Evolutionary conservation across 2,329 filamentous ascomycete genomes (phyloP).

Genomic region (Xylariaceae sp.): DNA sequence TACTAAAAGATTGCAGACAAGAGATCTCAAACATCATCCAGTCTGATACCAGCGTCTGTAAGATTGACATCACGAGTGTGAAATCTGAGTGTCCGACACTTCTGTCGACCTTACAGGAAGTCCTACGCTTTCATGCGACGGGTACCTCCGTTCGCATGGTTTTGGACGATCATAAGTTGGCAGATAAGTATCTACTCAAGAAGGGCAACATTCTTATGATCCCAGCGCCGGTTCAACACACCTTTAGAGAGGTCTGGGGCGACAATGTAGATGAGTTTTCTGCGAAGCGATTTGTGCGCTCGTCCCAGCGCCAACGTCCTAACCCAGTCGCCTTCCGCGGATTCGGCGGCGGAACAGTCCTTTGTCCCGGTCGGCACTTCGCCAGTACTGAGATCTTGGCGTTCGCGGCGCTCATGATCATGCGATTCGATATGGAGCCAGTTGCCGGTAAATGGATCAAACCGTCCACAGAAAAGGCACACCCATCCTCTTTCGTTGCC

Average conservation of each 20-base stretch:
- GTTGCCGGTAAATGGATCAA: constrained; percentile 1
- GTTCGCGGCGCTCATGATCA: constrained; percentile 9
- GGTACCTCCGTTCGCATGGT: neutral
- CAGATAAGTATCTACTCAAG: constrained; percentile 18
- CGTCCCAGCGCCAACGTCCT: neutral
- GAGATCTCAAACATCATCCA: constrained; percentile 9
- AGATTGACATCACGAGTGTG: constrained; percentile 12
- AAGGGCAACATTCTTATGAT: constrained; percentile 19
- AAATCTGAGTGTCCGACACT: constrained; percentile 12
- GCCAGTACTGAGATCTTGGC: constrained; percentile 10
- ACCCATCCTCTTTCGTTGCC: neutral
- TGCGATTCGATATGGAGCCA: constrained; percentile 9
- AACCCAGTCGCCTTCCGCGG: constrained; percentile 15
- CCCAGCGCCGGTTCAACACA: constrained; percentile 14
- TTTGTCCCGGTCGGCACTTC: constrained; percentile 17
- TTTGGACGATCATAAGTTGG: constrained; percentile 16
- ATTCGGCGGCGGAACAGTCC: constrained; percentile 13
- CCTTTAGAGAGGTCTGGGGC: constrained; percentile 9
- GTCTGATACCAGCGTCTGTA: constrained; percentile 1
- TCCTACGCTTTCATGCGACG: constrained; percentile 7
- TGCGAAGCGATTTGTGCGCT: constrained; percentile 4
- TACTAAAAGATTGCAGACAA: constrained; percentile 20
- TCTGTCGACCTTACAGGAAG: constrained; percentile 15
- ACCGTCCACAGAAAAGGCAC: neutral
- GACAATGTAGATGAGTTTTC: constrained; percentile 5